These are phyloP conservation scores for Fraxinus pennsylvanica DNA, from an alignment of 257 asterid species.

Conservation along the genomic window DNA sequence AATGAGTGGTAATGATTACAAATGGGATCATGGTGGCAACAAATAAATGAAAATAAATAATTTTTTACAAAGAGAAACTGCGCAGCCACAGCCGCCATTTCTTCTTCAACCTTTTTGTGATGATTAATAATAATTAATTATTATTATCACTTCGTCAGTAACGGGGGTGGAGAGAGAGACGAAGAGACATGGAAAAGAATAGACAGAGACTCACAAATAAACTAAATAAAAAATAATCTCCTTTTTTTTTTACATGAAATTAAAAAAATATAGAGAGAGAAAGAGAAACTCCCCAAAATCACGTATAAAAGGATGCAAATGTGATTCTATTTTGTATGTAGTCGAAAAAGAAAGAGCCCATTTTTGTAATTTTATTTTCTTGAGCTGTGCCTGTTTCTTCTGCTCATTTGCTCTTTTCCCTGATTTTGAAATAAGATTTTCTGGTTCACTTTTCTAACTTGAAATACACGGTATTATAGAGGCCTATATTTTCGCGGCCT, in stretches of 20 bases:
- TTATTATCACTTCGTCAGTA: conserved; percentile 18
- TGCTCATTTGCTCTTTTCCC: conserved; percentile 15
- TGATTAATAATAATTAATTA: conserved; percentile 33
- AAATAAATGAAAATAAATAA: conserved; percentile 8
- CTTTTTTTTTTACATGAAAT: neutral
- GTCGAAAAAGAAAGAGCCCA: conserved; percentile 3
- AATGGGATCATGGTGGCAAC: conserved; percentile 48
- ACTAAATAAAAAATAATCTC: neutral
- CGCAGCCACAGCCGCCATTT: conserved; percentile 91
- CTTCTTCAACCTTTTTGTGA: conserved; percentile 23
- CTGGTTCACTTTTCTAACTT: conserved; percentile 27
- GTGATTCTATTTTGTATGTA: conserved; percentile 8
- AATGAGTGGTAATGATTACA: conserved; percentile 38
- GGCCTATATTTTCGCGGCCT: conserved; percentile 17
- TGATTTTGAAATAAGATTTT: conserved; percentile 31
- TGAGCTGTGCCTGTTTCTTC: neutral
- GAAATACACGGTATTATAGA: conserved; percentile 40
- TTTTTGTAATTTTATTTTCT: conserved; percentile 9
- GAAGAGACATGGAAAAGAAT: conserved; percentile 38
- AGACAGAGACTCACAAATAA: conserved; percentile 29
- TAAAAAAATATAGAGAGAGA: conserved; percentile 5
- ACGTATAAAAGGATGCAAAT: conserved; percentile 43
- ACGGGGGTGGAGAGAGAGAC: conserved; percentile 19
- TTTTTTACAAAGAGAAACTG: conserved; percentile 20
- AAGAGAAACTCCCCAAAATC: conserved; percentile 24